Evolutionary conservation across 208 protist genomes (phyloP).

Genomic region (Acanthamoeba royreba): DNA sequence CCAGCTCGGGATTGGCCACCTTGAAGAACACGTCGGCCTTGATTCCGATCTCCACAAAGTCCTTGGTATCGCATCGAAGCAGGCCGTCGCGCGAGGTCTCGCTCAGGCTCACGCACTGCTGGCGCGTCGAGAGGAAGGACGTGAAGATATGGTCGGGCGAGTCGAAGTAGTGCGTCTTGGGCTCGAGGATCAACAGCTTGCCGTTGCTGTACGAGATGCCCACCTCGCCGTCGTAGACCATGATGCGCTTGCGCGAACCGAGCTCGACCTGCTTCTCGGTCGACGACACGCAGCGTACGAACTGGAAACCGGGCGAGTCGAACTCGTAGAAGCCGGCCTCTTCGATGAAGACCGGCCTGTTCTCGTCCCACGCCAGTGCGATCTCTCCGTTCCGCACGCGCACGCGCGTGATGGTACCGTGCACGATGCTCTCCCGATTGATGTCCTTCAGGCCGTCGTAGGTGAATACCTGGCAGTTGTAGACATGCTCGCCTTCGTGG

Average conservation of each 20-base stretch:
- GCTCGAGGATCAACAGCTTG: neutral
- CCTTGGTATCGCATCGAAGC: constrained; percentile 11
- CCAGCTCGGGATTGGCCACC: neutral
- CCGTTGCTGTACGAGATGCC: neutral
- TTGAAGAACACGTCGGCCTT: neutral
- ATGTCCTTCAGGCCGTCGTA: constrained; percentile 5
- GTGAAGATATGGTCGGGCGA: neutral
- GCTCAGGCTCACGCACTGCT: neutral
- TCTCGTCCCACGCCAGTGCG: neutral
- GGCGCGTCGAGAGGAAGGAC: neutral
- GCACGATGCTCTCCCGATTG: neutral
- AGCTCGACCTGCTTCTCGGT: neutral
- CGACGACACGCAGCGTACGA: neutral
- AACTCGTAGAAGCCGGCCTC: neutral
- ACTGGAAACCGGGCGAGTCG: neutral
- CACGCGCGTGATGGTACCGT: constrained; percentile 29
- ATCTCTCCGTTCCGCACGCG: neutral
- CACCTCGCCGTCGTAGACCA: constrained; percentile 1
- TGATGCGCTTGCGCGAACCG: neutral
- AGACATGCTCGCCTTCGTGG: constrained; percentile 4
- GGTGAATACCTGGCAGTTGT: constrained; percentile 16
- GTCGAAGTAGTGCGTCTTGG: neutral
- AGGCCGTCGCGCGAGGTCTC: neutral
- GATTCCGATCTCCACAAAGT: constrained; percentile 47
- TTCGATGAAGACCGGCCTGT: neutral